Evolutionary conservation across 345 rosid genomes (phyloP).

Genomic region (Arabidopsis suecica): DNA sequence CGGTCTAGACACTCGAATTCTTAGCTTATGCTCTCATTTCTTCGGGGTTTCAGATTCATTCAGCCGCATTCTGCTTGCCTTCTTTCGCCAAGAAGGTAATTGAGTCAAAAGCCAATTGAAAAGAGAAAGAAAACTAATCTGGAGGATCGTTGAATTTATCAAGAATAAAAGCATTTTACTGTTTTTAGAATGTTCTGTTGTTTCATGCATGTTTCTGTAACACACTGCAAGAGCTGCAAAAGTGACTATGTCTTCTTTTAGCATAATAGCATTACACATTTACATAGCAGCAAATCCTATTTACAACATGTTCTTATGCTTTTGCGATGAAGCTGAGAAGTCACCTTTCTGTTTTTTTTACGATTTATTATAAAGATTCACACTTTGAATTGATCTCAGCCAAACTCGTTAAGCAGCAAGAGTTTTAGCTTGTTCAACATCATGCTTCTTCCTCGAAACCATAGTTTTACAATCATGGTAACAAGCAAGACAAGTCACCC

Average conservation of each 20-base stretch:
- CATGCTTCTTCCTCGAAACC: constrained; percentile 34
- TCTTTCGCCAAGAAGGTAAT: constrained; percentile 56
- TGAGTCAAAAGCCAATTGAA: constrained; percentile 42
- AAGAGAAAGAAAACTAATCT: not conserved
- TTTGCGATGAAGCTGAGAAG: not conserved
- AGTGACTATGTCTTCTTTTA: constrained; percentile 17
- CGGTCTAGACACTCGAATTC: not conserved
- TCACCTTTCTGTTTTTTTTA: not conserved
- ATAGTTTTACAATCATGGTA: constrained; percentile 20
- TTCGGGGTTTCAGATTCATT: constrained; percentile 54
- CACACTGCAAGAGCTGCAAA: constrained; percentile 22
- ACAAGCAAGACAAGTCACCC: constrained; percentile 43
- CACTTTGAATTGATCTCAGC: not conserved
- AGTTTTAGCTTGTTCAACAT: constrained; percentile 19
- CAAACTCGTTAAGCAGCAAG: not conserved
- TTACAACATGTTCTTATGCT: not conserved
- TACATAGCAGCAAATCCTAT: constrained; percentile 2
- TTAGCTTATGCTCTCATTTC: not conserved
- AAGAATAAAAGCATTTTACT: constrained; percentile 32
- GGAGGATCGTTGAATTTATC: constrained; percentile 25
- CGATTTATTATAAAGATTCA: not conserved
- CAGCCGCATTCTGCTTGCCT: constrained; percentile 68
- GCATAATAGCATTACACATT: constrained; percentile 29
- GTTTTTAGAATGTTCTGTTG: constrained; percentile 31
- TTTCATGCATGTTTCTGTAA: constrained; percentile 34